Evolutionary conservation across 495 filamentous ascomycete species (phyloP), one percentile per base, ranked within the genome.

Genomic region (Penicillium tannophilum): DNA sequence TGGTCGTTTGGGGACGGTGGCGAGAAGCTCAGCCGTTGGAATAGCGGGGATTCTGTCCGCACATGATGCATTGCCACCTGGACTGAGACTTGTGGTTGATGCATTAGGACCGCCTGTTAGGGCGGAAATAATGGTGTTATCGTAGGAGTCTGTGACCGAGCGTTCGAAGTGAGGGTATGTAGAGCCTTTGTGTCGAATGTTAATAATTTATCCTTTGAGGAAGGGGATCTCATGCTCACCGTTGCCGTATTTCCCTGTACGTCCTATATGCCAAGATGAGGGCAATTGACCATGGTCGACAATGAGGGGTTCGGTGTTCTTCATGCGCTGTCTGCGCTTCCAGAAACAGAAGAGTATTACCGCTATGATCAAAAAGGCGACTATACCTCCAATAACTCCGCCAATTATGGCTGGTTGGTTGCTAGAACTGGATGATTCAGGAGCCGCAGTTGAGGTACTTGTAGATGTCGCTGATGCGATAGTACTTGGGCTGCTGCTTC

Each of bases 381-480:
- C 42, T 0, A 70, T 30, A 0, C 66, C 68, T 31, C 67, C 74
- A 0, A 73, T 46, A 7, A 64, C 60, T 2, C 64, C 74, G 26
- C 74, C 75, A 46, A 77, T 72, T 23, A 71, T 52, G 3, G 54
- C 63, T 7, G 28, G 47, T 24, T 54, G 61, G 31, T 41, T 65
- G 33, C 41, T 44, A 6, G n/a, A 46, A 24, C 24, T 52, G n/a
- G 54, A 31, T 43, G 66, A 23, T 20, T 52, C 56, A 30, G 56
- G 24, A 5, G 55, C 35, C 19, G 43, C 1, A 7, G 42, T 23
- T 47, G 56, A 39, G 3, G 49, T 54, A 23, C 35, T 52, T 35
- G 55, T 35, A 23, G 36, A 52, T 43, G 47, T 31, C 9, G 39
- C n/a, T 11, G 54, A 12, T n/a, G 53, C 43, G 36, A 26, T 46